Percentiles rank a stretch among this genome's conserved stretches.
Evolutionary conservation across 2,329 filamentous ascomycete genomes (phyloP).

Genomic region (Colletotrichum cordylinicola): DNA sequence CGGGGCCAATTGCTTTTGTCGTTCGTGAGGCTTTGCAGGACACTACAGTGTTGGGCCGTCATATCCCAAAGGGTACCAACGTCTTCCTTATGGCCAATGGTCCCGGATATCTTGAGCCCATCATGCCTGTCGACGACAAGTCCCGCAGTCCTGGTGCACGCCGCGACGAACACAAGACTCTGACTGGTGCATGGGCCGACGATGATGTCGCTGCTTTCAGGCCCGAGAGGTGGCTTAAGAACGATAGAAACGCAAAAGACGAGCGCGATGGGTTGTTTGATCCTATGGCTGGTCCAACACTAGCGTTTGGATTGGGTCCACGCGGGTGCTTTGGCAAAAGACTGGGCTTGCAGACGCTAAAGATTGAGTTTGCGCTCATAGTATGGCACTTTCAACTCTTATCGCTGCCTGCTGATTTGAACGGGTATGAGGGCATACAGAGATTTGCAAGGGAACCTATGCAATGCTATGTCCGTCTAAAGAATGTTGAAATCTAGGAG

Average conservation of each 20-base stretch:
- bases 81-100: conserved; percentile 31
- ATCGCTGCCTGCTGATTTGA: conserved; percentile 12
- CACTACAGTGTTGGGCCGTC: conserved; percentile 35
- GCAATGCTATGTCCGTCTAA: background rate
- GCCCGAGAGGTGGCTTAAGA: conserved; percentile 26
- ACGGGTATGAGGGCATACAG: background rate
- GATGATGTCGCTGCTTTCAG: conserved; percentile 14
- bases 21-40: conserved; percentile 30
- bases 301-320: conserved; percentile 39
- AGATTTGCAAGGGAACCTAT: background rate
- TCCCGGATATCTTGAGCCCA: conserved; percentile 30
- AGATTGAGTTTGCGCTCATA: conserved; percentile 37
- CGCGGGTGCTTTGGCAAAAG: conserved; percentile 42
- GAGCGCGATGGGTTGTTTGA: conserved; percentile 29
- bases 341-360: conserved; percentile 39
- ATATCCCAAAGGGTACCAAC: conserved; percentile 38
- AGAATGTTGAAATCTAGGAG: background rate
- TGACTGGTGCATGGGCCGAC: conserved; percentile 4
- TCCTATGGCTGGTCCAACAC: conserved; percentile 35
- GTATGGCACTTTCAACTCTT: conserved; percentile 41
- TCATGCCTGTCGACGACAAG: conserved; percentile 30
- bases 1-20: conserved; percentile 22
- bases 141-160: conserved; percentile 12
- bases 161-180: background rate
- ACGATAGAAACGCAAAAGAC: background rate